Evolutionary conservation across 257 asterid genomes (phyloP), one percentile per base, ranked within the genome.

Genomic region (Ilex asprella): DNA sequence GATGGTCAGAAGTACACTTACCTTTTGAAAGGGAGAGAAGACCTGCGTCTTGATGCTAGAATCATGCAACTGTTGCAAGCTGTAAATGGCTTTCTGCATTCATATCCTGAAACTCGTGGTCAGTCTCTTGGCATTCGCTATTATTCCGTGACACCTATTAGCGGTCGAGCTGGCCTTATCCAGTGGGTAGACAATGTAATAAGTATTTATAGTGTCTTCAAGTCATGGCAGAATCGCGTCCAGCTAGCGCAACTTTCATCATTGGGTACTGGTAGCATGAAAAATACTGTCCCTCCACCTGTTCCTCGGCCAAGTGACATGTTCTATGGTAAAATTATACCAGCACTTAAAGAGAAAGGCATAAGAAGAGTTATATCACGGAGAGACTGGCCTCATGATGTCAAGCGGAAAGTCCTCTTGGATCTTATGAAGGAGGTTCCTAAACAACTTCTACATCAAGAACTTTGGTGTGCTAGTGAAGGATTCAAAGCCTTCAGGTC

Each of bases 321-420:
- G 97, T 93, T 86, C 65, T 93, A 93, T 75, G 96, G 99, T 13
- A 93, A 93, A 78, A 93, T 93, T 67, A 89, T 89, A 65, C 99
- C 97, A 15, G 99, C 99, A 58, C 96, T 93, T 70, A 93, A 93
- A 67, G 99, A 93, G 85, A 93, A 89, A 75, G 99, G 99, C 76
- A 89, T 93, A 64, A 79, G 95, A 76, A 82, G 91, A 76, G 97
- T 93, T 49, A 93, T 93, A 73, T 93, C 99, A 60, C 82, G 99
- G 82, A 86, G 95, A 78, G 99, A 93, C 67, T 93, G 99, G 99
- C 99, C 99, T 60, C 97, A 85, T 74, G 99, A 83, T 69, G 99
- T 93, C 72, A 93, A 93, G 81, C 79, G 85, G 32, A 87, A 93
- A 78, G 99, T 93, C 66, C 96, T 86, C 69, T 64, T 82, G 62